These are phyloP conservation scores for Plenodomus tracheiphilus DNA, from an alignment of 2,329 filamentous ascomycete species.

Conservation along the genomic window DNA sequence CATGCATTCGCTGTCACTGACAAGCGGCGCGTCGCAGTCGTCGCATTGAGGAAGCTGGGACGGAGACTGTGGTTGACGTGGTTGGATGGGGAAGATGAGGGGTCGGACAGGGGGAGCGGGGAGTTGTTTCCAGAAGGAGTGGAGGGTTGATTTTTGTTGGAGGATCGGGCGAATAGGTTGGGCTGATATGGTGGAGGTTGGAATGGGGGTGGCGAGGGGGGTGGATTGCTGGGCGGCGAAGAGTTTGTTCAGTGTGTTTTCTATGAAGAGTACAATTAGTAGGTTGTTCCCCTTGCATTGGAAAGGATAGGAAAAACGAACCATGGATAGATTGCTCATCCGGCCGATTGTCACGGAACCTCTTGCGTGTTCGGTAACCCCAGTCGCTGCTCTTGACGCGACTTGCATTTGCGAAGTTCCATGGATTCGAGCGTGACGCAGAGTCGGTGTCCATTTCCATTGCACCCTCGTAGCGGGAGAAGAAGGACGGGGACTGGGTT, in stretches of 20 bases:
- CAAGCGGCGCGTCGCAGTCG: slow-evolving; percentile 48
- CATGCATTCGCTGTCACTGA: slow-evolving; percentile 36
- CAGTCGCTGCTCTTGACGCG: slow-evolving; percentile 47
- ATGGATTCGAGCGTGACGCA: slow-evolving; percentile 14
- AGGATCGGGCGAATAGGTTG: slow-evolving; percentile 8
- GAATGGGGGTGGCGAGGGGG: slow-evolving; percentile 33
- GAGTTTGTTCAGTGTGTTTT: slow-evolving; percentile 50
- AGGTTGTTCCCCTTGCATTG: too few species aligned
- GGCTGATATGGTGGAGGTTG: slow-evolving; percentile 21
- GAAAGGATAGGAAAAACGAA: slow-evolving; percentile 28
- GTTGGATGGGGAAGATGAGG: slow-evolving; percentile 17
- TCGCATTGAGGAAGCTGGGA: slow-evolving; percentile 42
- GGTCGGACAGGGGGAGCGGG: slow-evolving; percentile 35
- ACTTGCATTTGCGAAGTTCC: slow-evolving; percentile 32
- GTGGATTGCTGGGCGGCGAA: slow-evolving; percentile 49
- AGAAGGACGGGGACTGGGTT: slow-evolving; percentile 31
- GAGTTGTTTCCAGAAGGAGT: slow-evolving; percentile 52
- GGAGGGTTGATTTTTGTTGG: slow-evolving; percentile 51
- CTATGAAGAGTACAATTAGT: too few species aligned
- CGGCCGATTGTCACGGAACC: slow-evolving; percentile 61
- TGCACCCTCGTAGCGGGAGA: slow-evolving; percentile 19
- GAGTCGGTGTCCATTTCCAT: slow-evolving; percentile 21
- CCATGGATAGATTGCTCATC: slow-evolving; percentile 60
- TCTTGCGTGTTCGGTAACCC: slow-evolving; percentile 61
- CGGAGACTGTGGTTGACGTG: slow-evolving; percentile 6